These are phyloP conservation scores for Globisporangium uncinulatum DNA, from an alignment of 352 stramenopile species.

Conservation along the genomic window DNA sequence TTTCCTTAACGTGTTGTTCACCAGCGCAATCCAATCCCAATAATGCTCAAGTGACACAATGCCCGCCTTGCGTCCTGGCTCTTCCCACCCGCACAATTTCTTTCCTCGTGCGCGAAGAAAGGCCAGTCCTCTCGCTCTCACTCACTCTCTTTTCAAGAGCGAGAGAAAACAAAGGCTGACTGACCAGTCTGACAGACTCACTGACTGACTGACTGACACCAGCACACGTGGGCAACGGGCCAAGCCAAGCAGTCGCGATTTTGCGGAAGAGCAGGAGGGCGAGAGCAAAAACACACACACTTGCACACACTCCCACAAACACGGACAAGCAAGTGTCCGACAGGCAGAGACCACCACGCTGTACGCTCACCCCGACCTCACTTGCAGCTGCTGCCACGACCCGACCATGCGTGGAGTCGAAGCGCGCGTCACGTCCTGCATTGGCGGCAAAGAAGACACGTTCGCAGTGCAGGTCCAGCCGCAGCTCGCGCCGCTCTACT, in stretches of 20 bases:
- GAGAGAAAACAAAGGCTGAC: background rate
- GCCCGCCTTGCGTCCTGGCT: too few species aligned
- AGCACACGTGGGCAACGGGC: too few species aligned
- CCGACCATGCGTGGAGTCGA: slow-evolving; percentile 55
- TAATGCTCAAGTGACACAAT: too few species aligned
- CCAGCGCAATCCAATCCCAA: too few species aligned
- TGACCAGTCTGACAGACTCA: too few species aligned
- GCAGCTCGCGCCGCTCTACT: slow-evolving; percentile 41
- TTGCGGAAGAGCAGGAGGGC: slow-evolving; percentile 13
- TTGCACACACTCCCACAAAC: background rate
- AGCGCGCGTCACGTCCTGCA: slow-evolving; percentile 70
- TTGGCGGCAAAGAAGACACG: slow-evolving; percentile 73
- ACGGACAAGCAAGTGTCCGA: background rate
- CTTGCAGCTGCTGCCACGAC: slow-evolving; percentile 10
- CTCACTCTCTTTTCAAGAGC: background rate
- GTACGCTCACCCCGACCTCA: background rate
- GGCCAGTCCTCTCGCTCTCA: too few species aligned
- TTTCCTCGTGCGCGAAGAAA: too few species aligned
- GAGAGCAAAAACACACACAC: background rate
- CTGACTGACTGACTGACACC: too few species aligned
- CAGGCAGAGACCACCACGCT: background rate
- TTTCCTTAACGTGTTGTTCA: too few species aligned
- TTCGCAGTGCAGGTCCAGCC: slow-evolving; percentile 65
- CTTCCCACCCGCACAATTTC: too few species aligned
- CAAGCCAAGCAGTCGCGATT: slow-evolving; percentile 24